Base-by-base conservation (phyloP, 352 stramenopile species). In the Thalassiosira sp. region DNA sequence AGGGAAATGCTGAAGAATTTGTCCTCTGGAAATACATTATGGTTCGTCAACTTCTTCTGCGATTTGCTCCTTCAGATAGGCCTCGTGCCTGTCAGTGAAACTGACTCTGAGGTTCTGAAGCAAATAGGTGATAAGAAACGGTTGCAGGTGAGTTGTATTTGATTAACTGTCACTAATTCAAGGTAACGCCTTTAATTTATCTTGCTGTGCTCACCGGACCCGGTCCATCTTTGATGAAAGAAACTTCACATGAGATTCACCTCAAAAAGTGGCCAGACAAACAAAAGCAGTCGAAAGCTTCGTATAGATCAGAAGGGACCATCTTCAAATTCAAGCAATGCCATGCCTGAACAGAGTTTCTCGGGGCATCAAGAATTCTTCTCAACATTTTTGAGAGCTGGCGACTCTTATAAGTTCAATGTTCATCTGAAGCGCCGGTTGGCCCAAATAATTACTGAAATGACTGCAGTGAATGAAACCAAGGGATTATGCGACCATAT, bases 301-400 rank as follows among this genome's bases (percentile, higher is more conserved):
- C 61, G n/a, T 27, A 40, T 67, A 49, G 40, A 72, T 48, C 53
- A 76, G 24, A 79, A 56, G 27, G 15, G 56, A 25, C 49, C 64
- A 31, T 69, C 60, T 46, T 49, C 31, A 0, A 46, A 59, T 37
- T 35, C 59, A 52, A 45, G 53, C 0, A 27, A 49, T 13, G 33
- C 56, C 7, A 45, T 75, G 43, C 69, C 79, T 27, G 56, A 86
- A n/a, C 57, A 77, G 42, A 76, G 57, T 46, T 92, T 92, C 80
- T 60, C 76, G 37, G 85, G 80, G 10, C 81, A 91, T 67, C 79
- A 91, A 77, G 85, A 92, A 76, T 92, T 91, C 48, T 92, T 92
- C 60, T 84, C 84, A 28, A 54, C 90, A 28, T 90, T 92, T 65
- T 16, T 92, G 2, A 51, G 76, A 33, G 63, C 75, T 10, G 56